phyloP scores from a whole-genome alignment of 2,329 filamentous ascomycete genomes.

The Penicillium sp. region DNA sequence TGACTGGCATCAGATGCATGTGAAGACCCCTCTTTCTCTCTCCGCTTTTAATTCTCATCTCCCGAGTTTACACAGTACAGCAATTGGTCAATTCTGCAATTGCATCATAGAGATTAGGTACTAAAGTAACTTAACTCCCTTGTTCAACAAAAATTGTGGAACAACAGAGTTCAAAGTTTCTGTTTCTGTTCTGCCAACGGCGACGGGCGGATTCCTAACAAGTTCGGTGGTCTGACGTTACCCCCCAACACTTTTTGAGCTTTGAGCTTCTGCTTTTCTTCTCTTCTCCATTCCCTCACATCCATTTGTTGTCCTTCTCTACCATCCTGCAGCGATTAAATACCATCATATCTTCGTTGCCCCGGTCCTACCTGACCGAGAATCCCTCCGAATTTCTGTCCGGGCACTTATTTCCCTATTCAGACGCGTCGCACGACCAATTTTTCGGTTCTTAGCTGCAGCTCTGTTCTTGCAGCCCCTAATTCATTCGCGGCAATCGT shows the following conservation, averaged over 20 bases:
- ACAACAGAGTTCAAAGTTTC: background rate
- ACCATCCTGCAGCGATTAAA: background rate
- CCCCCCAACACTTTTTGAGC: slow-evolving; percentile 10
- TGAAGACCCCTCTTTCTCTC: slow-evolving; percentile 18
- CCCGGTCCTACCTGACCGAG: background rate
- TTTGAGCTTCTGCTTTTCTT: background rate
- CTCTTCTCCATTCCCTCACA: background rate
- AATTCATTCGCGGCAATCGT: background rate
- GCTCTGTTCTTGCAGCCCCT: background rate
- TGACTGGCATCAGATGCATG: slow-evolving; percentile 5
- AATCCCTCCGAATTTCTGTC: slow-evolving; percentile 2
- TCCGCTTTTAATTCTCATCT: slow-evolving; percentile 5
- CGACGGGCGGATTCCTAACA: slow-evolving; percentile 4
- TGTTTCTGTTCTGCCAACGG: background rate
- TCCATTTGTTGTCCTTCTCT: background rate
- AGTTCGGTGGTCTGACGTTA: slow-evolving; percentile 5
- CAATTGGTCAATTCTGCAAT: too few species aligned
- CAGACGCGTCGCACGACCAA: slow-evolving; percentile 7
- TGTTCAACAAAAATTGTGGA: background rate
- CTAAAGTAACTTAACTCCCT: background rate
- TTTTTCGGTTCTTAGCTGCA: background rate
- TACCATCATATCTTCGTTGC: background rate
- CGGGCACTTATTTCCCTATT: slow-evolving; percentile 1
- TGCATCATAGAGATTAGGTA: too few species aligned
- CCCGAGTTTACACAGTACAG: too few species aligned